Evolutionary conservation across 2,329 filamentous ascomycete genomes (phyloP).

Genomic region (Cordyceps tenuipes): DNA sequence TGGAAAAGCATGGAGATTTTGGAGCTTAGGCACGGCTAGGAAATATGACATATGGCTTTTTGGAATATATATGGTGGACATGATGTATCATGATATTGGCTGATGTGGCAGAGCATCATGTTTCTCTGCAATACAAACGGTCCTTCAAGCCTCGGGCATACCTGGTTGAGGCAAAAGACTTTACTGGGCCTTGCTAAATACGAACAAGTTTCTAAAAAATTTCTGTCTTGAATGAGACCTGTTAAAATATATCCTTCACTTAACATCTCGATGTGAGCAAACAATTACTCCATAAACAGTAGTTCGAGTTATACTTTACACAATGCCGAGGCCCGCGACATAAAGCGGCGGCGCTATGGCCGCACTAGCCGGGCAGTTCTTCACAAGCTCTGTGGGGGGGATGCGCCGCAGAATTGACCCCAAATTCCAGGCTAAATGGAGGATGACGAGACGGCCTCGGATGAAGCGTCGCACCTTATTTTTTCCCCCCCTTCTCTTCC

Average conservation of each 20-base stretch:
- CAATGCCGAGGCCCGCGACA: conserved; percentile 7
- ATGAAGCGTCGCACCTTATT: background rate
- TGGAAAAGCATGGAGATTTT: background rate
- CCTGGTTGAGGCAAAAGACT: too few species aligned
- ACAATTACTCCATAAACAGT: background rate
- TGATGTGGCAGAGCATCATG: background rate
- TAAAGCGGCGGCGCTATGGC: conserved; percentile 4
- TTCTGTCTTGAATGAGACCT: too few species aligned
- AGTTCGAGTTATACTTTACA: background rate
- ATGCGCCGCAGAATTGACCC: background rate
- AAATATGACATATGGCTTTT: background rate
- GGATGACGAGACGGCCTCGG: conserved; percentile 1
- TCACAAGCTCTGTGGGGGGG: background rate
- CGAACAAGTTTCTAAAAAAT: too few species aligned
- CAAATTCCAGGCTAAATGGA: background rate
- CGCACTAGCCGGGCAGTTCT: background rate
- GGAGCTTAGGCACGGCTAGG: background rate
- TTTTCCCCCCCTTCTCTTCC: background rate
- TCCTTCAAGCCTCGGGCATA: background rate
- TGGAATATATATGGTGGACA: too few species aligned
- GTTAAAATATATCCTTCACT: background rate
- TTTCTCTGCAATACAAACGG: background rate
- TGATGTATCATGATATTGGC: background rate
- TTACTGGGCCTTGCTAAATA: too few species aligned
- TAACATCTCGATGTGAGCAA: background rate